Base-by-base conservation (phyloP, 2,329 filamentous ascomycete species). In the Trichoderma arundinaceum region DNA sequence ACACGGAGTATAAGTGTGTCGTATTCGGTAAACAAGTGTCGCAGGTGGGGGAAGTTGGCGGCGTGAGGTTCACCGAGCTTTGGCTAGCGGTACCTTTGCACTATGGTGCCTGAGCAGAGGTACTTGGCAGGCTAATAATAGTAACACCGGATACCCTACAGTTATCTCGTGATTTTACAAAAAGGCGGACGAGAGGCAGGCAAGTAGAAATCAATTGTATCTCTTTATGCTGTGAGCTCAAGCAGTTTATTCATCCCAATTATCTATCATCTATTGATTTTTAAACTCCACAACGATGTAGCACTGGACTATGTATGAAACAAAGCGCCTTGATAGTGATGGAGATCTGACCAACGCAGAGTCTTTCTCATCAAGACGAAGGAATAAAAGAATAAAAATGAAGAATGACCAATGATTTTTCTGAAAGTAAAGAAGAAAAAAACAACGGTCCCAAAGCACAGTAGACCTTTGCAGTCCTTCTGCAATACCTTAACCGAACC, bases 41-140 rank as follows among this genome's bases (percentile, higher is more conserved):
- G 48, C 22, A 38, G 49, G 59, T 62, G 59, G 59, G 59, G 59
- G 44, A 13, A 35, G 35, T 39, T 51, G 57, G 46, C 56, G 57
- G 46, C 44, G 19, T 39, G 44, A 22, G 17, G 41, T 41, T 61
- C 58, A 52, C 46, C 58, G 35, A 61, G 46, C 58, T 61, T 61
- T 61, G 22, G 12, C 17, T 22, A 48, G 32, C 7, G n/a, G 58
- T 61, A 61, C 38, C 46, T 52, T 49, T 33, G 15, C 44, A 57
- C 44, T 33, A 41, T 17, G 10, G 2, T 32, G 22, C 0, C 33
- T 28, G 7, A 32, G 44, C 8, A 13, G 17, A 17, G 33, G 35
- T 60, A 60, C 57, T 4, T 51, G 7, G 9, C 17, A n/a, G 15
- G 9, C 17, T 38, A 60, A 49, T 38, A 15, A 44, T 35, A 46